Conservation (phyloP, 1,139 yeast genomes). For the Geotrichum fermentans region DNA sequence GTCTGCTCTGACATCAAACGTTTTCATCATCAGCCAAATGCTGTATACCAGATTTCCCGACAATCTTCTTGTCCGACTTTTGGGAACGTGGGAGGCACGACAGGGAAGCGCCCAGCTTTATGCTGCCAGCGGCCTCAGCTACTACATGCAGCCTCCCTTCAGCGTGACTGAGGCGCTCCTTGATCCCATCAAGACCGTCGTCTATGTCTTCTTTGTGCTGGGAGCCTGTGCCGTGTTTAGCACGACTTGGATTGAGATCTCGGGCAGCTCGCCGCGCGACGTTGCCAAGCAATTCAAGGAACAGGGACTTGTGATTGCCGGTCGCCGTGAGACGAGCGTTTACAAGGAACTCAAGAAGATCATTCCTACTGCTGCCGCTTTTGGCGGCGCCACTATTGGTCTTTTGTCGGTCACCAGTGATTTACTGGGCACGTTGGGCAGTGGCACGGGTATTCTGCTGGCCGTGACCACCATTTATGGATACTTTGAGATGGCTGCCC, state of each 20-base stretch:
- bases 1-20: constrained; percentile 85
- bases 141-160: constrained; percentile 93
- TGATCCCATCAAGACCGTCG: constrained; percentile 83
- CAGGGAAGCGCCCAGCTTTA: constrained; percentile 77
- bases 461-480: constrained; percentile 97
- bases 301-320: constrained; percentile 94
- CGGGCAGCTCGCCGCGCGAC: constrained; percentile 92
- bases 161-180: constrained; percentile 75
- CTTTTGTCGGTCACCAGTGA: constrained; percentile 93
- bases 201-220: constrained; percentile 76
- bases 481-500: constrained; percentile 89
- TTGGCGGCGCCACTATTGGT: constrained; percentile 98
- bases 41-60: constrained; percentile 83
- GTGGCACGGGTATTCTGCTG: constrained; percentile 90
- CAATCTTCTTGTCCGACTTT: constrained; percentile 65
- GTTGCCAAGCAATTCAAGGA: constrained; percentile 97
- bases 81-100: constrained; percentile 89
- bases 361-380: constrained; percentile 80
- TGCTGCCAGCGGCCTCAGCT: constrained; percentile 83
- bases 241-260: constrained; percentile 96
- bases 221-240: constrained; percentile 92
- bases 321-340: constrained; percentile 90
- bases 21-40: constrained; percentile 90
- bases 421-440: constrained; percentile 87
- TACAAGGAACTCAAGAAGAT: constrained; percentile 89